Base-by-base conservation (phyloP, 257 asterid species). In the Scutellaria minor region DNA sequence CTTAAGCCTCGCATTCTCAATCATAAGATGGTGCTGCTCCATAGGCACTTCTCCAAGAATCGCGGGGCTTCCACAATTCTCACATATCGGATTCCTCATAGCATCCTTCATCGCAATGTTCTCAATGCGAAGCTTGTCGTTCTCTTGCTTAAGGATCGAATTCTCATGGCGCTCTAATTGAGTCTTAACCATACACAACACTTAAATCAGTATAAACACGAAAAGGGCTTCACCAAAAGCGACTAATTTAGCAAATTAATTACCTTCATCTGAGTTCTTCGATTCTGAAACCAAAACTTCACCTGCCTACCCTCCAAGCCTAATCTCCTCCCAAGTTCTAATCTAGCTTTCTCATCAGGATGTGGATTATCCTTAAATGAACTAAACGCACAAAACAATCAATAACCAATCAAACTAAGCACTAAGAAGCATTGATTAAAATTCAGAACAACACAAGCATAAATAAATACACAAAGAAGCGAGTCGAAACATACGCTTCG, bases 211-310 rank as follows among this genome's bases (percentile, higher is more conserved):
- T 68, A 50, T 7, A 55, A 54, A 13, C 41, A 73, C 6, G 13
- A 6, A 27, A 47, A 4, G 7, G 41, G 11, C 27, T 55, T 39
- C 12, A 0, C 15, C 27, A 44, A 68, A 42, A 22, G 1, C 9
- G 9, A 48, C 41, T 27, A 63, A 6, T 71, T 12, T 9, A 54
- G 46, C 15, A 64, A 80, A 22, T 64, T 83, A 89, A 2, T 18
- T 55, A 55, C 98, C 96, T 93, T 93, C 95, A 89, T 84, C 67
- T 93, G 98, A 6, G 98, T 93, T 82, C 98, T 81, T 63, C 93
- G 73, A 35, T 93, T 93, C 78, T 93, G 98, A 77, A 91, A 93
- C 98, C 97, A 93, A 65, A 91, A 93, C 60, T 93, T 91, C 6
- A 93, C 90, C 81, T 91, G 96, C 80, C 83, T 84, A 70, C 79